Evolutionary conservation across 352 stramenopile species (phyloP).

Genomic region (Phytophthora cactorum): DNA sequence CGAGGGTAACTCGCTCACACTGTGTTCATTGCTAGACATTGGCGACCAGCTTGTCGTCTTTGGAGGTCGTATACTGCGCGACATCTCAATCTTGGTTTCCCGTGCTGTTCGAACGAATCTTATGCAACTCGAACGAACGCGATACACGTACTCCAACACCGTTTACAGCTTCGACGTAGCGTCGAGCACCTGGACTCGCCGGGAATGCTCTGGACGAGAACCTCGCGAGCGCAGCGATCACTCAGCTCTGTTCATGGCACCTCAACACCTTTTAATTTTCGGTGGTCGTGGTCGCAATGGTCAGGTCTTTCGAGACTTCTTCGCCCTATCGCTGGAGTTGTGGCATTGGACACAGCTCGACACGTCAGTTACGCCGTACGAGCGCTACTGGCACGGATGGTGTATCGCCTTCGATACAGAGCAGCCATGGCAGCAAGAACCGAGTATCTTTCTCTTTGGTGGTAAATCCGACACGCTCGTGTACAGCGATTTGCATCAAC

Average conservation of each 20-base stretch:
- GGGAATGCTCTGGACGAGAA: conserved; percentile 40
- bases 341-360: conserved; percentile 63
- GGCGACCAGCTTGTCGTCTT: conserved; percentile 54
- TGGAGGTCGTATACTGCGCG: conserved; percentile 56
- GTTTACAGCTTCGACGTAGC: conserved; percentile 59
- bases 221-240: conserved; percentile 65
- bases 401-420: conserved; percentile 39
- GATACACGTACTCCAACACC: conserved; percentile 68
- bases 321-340: conserved; percentile 48
- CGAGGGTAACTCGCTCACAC: conserved; percentile 69
- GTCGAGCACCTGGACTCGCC: conserved; percentile 42
- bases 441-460: conserved; percentile 62
- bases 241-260: conserved; percentile 55
- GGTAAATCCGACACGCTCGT: conserved; percentile 66
- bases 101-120: conserved; percentile 38
- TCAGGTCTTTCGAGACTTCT: conserved; percentile 55
- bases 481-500: conserved; percentile 55
- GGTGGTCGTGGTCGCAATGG: conserved; percentile 63
- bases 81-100: conserved; percentile 52
- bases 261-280: conserved; percentile 55
- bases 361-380: conserved; percentile 27
- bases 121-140: conserved; percentile 60
- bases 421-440: conserved; percentile 30
- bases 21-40: conserved; percentile 37
- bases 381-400: conserved; percentile 56